Evolutionary conservation across 2,329 filamentous ascomycete genomes (phyloP).

Genomic region (Fusarium sp.): DNA sequence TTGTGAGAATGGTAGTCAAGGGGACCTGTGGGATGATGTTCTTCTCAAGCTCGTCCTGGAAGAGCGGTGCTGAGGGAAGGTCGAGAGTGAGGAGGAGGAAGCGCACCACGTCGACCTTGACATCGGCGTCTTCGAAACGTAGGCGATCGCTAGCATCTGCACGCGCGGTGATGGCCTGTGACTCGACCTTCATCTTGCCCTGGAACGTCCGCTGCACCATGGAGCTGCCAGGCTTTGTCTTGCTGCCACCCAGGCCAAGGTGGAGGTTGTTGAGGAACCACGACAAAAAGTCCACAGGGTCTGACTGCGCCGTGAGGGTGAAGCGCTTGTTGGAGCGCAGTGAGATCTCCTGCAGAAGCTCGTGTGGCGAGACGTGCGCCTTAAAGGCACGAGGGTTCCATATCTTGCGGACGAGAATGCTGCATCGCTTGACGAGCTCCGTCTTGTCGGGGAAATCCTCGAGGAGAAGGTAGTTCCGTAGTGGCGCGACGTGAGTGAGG

Average conservation of each 20-base stretch:
- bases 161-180: conserved; percentile 91
- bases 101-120: conserved; percentile 80
- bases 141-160: conserved; percentile 88
- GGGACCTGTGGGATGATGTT: conserved; percentile 97
- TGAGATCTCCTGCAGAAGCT: conserved; percentile 94
- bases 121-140: conserved; percentile 89
- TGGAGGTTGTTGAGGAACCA: conserved; percentile 99
- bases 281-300: conserved; percentile 94
- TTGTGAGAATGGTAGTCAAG: conserved; percentile 83
- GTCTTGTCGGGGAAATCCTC: conserved; percentile 79
- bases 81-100: conserved; percentile 96
- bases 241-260: conserved; percentile 88
- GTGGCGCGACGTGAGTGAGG: conserved; percentile 86
- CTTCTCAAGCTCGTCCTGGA: conserved; percentile 92
- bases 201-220: conserved; percentile 96
- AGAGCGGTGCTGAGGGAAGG: conserved; percentile 89
- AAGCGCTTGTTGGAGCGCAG: conserved; percentile 92
- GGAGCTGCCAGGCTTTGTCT: conserved; percentile 84
- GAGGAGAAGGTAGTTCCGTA: conserved; percentile 92
- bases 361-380: conserved; percentile 95
- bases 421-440: conserved; percentile 89
- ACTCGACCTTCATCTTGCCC: conserved; percentile 90
- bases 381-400: conserved; percentile 99
- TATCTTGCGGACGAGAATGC: conserved; percentile 92
- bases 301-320: conserved; percentile 88